Conservation (phyloP, 257 asterid species). For the Solanum chmielewskii region DNA sequence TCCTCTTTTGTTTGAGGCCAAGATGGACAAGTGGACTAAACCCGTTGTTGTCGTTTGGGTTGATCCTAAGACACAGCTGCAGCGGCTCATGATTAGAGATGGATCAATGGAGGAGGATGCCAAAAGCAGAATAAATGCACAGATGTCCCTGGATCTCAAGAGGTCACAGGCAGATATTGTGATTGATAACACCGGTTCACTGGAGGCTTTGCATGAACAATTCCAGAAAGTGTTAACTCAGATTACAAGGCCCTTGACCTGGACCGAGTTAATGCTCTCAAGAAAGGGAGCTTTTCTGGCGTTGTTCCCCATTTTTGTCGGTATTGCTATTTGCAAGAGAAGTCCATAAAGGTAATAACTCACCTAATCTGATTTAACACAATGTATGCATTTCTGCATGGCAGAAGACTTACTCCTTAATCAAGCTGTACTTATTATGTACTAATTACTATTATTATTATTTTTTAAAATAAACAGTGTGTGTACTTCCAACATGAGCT, state of each 20-base stretch:
- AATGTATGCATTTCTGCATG: not conserved
- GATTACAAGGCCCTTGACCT: constrained; percentile 61
- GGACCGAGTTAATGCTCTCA: constrained; percentile 71
- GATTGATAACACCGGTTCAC: constrained; percentile 69
- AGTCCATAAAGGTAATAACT: constrained; percentile 14
- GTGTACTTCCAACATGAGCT: not conserved
- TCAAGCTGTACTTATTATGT: not conserved
- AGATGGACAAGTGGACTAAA: constrained; percentile 76
- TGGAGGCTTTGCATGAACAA: constrained; percentile 43
- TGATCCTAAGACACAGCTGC: constrained; percentile 78
- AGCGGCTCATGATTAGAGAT: constrained; percentile 66
- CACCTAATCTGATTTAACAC: not conserved
- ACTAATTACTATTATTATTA: not conserved
- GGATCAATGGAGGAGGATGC: constrained; percentile 67
- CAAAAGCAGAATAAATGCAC: constrained; percentile 62
- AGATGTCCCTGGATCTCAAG: constrained; percentile 79
- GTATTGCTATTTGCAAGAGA: constrained; percentile 39
- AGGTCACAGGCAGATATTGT: constrained; percentile 57
- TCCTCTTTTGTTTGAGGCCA: constrained; percentile 88
- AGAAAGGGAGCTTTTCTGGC: constrained; percentile 63
- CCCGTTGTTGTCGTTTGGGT: constrained; percentile 88
- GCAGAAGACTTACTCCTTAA: not conserved
- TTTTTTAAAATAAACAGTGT: not conserved
- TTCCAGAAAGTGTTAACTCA: constrained; percentile 41
- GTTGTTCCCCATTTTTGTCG: constrained; percentile 38